A percentile compares a stretch with the other conserved stretches of the same genome.
These are phyloP conservation scores for Cordyceps javanica DNA, from an alignment of 2,329 filamentous ascomycete species.

Conservation along the genomic window DNA sequence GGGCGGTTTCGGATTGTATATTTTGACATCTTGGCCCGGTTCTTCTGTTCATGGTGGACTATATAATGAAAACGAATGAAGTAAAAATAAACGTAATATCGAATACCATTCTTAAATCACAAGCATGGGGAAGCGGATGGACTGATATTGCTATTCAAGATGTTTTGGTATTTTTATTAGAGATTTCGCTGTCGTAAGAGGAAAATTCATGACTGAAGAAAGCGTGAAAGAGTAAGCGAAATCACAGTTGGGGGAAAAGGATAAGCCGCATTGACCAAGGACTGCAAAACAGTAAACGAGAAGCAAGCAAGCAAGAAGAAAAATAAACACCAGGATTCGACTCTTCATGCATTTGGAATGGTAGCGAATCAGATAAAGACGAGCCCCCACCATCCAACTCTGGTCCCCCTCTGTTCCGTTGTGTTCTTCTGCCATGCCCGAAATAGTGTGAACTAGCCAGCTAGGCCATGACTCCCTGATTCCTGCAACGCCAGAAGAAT, in stretches of 20 bases:
- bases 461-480: background rate
- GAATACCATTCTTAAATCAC: background rate
- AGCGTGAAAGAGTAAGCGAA: background rate
- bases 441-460: background rate
- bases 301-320: background rate
- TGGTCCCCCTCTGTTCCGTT: background rate
- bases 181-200: conserved; percentile 6
- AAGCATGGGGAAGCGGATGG: background rate
- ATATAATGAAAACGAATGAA: background rate
- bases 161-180: conserved; percentile 8
- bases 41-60: background rate
- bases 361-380: background rate
- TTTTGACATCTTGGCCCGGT: background rate
- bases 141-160: background rate
- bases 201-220: background rate
- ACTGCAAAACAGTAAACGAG: background rate
- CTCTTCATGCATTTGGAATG: background rate
- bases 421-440: background rate
- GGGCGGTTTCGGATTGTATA: conserved; percentile 5
- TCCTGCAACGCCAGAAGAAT: background rate
- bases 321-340: background rate
- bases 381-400: background rate
- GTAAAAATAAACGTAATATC: background rate
- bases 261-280: too few relatives aligned
- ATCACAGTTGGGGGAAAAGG: too few relatives aligned